A percentile compares a stretch with the other conserved stretches of the same genome.
Evolutionary conservation across 805 yeast species (phyloP).

Genomic region (Wickerhamiella spandovensis): DNA sequence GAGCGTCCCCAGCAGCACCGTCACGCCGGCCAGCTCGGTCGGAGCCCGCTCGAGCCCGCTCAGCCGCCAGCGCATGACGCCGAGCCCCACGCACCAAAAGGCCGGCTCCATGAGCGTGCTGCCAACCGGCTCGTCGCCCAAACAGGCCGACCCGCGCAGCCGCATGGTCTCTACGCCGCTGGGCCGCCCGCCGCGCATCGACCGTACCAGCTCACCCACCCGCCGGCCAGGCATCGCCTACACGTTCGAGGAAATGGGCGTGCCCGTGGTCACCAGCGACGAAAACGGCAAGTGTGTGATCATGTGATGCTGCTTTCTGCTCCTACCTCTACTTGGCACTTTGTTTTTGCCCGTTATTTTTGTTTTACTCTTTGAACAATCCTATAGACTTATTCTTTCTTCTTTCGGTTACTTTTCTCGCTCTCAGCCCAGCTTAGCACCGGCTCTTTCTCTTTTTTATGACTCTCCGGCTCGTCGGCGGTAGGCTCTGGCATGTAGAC

Average conservation of each 20-base stretch:
- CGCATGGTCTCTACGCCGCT: neutral
- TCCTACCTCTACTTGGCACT: neutral
- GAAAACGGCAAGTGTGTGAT: conserved; percentile 14
- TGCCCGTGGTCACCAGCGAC: conserved; percentile 11
- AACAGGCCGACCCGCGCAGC: neutral
- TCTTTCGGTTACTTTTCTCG: no score
- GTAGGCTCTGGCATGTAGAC: no score
- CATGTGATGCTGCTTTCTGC: conserved; percentile 1
- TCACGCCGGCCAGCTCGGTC: neutral
- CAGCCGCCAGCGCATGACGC: neutral
- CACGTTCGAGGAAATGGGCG: conserved; percentile 21
- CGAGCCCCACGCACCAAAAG: neutral
- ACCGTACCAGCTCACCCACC: neutral
- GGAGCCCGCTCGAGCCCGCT: neutral
- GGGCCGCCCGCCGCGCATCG: neutral
- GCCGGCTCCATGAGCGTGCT: neutral
- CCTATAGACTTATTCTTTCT: no score
- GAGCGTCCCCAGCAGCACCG: no score
- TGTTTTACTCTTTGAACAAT: no score
- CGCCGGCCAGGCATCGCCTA: conserved; percentile 18
- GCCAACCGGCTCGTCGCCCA: neutral
- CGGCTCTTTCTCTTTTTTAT: no score
- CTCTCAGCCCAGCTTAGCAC: no score
- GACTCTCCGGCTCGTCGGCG: no score
- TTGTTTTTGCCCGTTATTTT: neutral